A percentile compares a stretch with the other conserved stretches of the same genome.
phyloP scores from a whole-genome alignment of 1,284 basidiomycete genomes.

The Apiotrichum brassicae region DNA sequence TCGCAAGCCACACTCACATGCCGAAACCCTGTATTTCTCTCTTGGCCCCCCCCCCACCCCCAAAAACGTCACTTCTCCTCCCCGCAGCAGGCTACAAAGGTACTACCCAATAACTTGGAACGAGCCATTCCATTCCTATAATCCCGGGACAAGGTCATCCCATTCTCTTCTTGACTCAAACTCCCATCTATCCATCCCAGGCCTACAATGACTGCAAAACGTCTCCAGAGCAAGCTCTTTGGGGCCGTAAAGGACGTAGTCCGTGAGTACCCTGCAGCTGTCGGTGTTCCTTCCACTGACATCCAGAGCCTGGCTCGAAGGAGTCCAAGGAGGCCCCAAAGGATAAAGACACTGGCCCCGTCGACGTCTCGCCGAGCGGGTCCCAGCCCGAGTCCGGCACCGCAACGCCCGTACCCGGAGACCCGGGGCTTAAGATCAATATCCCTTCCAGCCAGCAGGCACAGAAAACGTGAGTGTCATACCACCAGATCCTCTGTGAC shows the following conservation, averaged over 20 bases:
- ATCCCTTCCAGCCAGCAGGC: slow-evolving; percentile 53
- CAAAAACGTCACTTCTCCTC: too few relatives aligned
- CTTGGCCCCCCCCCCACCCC: too few relatives aligned
- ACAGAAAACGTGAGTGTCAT: slow-evolving; percentile 1
- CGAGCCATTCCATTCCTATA: too few relatives aligned
- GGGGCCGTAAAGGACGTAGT: slow-evolving; percentile 37
- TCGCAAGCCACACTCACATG: too few relatives aligned
- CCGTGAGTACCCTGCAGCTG: slow-evolving; percentile 1
- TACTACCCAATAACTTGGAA: too few relatives aligned
- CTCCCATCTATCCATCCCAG: neutral
- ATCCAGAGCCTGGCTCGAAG: too few relatives aligned
- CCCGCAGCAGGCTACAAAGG: too few relatives aligned
- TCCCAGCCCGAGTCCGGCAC: slow-evolving; percentile 19
- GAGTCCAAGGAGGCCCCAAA: too few relatives aligned
- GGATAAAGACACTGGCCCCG: too few relatives aligned
- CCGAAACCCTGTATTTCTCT: too few relatives aligned
- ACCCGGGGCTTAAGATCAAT: slow-evolving; percentile 58
- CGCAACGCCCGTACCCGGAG: slow-evolving; percentile 17
- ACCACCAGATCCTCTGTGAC: neutral
- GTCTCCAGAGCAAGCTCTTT: slow-evolving; percentile 71
- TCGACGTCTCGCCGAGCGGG: neutral
- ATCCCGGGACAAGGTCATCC: too few relatives aligned
- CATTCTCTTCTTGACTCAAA: neutral
- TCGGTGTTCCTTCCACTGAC: too few relatives aligned
- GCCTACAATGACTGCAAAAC: slow-evolving; percentile 52